A percentile compares a stretch with the other conserved stretches of the same genome.
Evolutionary conservation across 1,139 yeast genomes (phyloP).

Genomic region (Yamadazyma pseudoaaseri): DNA sequence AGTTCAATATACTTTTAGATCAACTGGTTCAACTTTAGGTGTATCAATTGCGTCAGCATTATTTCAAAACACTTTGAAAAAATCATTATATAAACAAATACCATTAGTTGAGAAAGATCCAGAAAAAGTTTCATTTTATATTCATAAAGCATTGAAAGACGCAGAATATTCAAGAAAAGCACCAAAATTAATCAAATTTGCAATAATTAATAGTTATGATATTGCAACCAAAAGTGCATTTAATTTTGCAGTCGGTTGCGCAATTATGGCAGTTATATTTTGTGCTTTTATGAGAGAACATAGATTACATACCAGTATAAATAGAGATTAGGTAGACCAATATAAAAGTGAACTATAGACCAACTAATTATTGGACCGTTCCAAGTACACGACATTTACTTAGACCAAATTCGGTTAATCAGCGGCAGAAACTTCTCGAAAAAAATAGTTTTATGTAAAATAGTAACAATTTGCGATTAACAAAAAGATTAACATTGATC

Average conservation of each 20-base stretch:
- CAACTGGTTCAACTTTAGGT: conserved; percentile 73
- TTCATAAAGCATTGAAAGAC: conserved; percentile 51
- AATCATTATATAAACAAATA: conserved; percentile 19
- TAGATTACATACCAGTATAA: conserved; percentile 35
- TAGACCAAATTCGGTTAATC: not conserved
- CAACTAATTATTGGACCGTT: too few relatives aligned
- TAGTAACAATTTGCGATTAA: too few relatives aligned
- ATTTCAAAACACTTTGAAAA: conserved; percentile 43
- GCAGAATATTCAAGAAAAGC: conserved; percentile 54
- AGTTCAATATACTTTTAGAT: conserved; percentile 71
- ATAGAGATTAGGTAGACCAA: conserved; percentile 28
- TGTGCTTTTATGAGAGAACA: conserved; percentile 45
- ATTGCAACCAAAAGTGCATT: conserved; percentile 55
- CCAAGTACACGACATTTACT: too few relatives aligned
- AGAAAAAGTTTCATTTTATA: conserved; percentile 39
- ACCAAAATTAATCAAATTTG: conserved; percentile 46
- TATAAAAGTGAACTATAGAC: not conserved
- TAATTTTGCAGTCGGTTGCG: conserved; percentile 38
- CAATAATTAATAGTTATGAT: conserved; percentile 48
- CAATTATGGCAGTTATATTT: conserved; percentile 38
- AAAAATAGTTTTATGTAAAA: too few relatives aligned
- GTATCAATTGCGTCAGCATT: conserved; percentile 68
- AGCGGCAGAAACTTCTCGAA: not conserved
- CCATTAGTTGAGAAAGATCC: conserved; percentile 27
- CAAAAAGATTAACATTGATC: too few relatives aligned